Evolutionary conservation across 73 alveolate genomes (phyloP).

Genomic region (Symbiodinium natans): DNA sequence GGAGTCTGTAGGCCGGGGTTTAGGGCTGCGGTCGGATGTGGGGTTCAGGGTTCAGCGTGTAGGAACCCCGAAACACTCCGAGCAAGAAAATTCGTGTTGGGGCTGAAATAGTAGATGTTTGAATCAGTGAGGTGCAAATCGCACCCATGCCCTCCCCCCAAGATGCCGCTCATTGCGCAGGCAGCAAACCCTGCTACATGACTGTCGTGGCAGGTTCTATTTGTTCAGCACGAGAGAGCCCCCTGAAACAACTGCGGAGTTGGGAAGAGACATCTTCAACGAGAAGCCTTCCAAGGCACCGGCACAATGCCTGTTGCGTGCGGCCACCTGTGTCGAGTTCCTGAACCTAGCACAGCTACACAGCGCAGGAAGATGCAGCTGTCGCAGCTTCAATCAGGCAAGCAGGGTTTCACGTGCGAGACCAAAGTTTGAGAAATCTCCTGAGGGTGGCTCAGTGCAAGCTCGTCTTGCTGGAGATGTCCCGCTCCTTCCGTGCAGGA

Average conservation of each 20-base stretch:
- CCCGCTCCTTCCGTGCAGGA: background rate
- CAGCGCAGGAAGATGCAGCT: slow-evolving; percentile 88
- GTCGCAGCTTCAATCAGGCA: slow-evolving; percentile 86
- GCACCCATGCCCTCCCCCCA: too few relatives aligned
- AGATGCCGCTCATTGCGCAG: too few relatives aligned
- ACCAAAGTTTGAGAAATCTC: background rate
- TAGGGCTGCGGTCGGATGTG: too few relatives aligned
- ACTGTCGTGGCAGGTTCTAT: slow-evolving; percentile 88
- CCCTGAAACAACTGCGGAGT: slow-evolving; percentile 50
- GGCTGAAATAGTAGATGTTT: too few relatives aligned
- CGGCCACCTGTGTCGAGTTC: too few relatives aligned
- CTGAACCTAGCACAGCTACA: background rate
- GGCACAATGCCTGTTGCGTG: too few relatives aligned
- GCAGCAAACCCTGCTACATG: too few relatives aligned
- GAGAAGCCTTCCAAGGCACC: slow-evolving; percentile 95
- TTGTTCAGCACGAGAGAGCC: slow-evolving; percentile 96
- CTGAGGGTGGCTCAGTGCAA: background rate
- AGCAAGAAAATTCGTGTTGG: too few relatives aligned
- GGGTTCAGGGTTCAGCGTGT: too few relatives aligned
- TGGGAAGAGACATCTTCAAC: slow-evolving; percentile 95
- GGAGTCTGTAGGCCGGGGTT: too few relatives aligned
- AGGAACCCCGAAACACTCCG: too few relatives aligned
- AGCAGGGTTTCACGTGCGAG: background rate
- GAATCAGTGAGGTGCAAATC: too few relatives aligned
- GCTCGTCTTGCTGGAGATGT: slow-evolving; percentile 15